Percentiles rank a stretch among this genome's conserved stretches.
Conservation (phyloP, 225 moss, liverwort and hornwort species). For the Physcomitrellopsis africana region DNA sequence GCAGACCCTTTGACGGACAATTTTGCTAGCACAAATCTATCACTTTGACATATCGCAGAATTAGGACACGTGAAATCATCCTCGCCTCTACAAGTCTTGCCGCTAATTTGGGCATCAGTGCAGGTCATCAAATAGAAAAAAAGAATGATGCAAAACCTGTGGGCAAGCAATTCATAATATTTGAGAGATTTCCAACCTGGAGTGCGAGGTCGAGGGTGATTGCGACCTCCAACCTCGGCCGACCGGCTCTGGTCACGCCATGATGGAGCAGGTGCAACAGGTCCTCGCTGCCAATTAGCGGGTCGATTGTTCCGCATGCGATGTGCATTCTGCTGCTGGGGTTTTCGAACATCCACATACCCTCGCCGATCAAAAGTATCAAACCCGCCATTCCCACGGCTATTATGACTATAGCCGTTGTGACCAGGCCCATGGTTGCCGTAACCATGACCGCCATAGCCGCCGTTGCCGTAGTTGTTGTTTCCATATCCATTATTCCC, state of each 20-base stretch:
- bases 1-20: not conserved
- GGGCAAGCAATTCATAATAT: not conserved
- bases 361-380: conserved; percentile 47
- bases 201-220: conserved; percentile 28
- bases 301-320: conserved; percentile 50
- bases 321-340: conserved; percentile 52
- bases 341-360: conserved; percentile 48
- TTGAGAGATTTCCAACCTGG: conserved; percentile 36
- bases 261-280: conserved; percentile 41
- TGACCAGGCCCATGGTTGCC: conserved; percentile 26
- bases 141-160: not conserved
- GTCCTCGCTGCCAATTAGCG: conserved; percentile 48
- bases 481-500: not conserved
- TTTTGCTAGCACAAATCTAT: not conserved
- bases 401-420: conserved; percentile 25
- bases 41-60: not conserved
- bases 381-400: conserved; percentile 31
- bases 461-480: too few species aligned
- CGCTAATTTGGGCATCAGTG: not conserved
- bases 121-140: too few species aligned
- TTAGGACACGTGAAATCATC: not conserved
- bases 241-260: conserved; percentile 49
- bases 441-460: conserved; percentile 16
- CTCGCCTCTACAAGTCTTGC: not conserved
- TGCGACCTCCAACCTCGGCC: conserved; percentile 37